These are phyloP conservation scores for Ailanthus altissimus DNA, from an alignment of 345 rosid species.

Conservation along the genomic window DNA sequence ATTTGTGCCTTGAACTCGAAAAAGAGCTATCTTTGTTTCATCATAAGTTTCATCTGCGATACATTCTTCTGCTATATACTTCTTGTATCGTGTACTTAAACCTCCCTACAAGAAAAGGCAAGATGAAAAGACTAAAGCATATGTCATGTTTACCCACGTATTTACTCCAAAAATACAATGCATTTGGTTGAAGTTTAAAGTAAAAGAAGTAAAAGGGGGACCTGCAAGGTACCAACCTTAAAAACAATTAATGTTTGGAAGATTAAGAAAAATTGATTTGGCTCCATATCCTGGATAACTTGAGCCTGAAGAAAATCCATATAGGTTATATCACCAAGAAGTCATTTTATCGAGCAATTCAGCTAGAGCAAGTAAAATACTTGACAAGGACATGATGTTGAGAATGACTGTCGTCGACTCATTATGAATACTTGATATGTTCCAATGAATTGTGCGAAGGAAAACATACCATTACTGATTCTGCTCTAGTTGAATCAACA, in stretches of 20 bases:
- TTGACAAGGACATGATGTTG: background rate
- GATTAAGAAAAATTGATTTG: constrained; percentile 57
- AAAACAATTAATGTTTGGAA: constrained; percentile 53
- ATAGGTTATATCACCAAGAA: constrained; percentile 4
- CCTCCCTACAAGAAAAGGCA: constrained; percentile 60
- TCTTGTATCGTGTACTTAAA: constrained; percentile 52
- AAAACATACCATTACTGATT: constrained; percentile 64
- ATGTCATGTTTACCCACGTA: background rate
- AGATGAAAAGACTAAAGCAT: constrained; percentile 11
- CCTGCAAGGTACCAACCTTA: constrained; percentile 48
- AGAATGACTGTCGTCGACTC: background rate
- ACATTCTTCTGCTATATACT: constrained; percentile 44
- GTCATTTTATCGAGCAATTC: background rate
- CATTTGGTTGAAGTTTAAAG: background rate
- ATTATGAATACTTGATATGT: background rate
- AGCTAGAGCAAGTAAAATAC: constrained; percentile 3
- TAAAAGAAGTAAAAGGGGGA: constrained; percentile 4
- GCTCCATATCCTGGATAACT: constrained; percentile 64
- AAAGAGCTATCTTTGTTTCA: constrained; percentile 54
- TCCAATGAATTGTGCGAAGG: constrained; percentile 15
- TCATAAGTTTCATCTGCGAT: constrained; percentile 47
- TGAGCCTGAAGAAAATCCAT: constrained; percentile 51
- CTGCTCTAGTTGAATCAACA: constrained; percentile 55
- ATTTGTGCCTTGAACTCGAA: constrained; percentile 71
- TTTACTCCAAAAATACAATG: background rate